Conservation (phyloP, 176 grass and related monocot species). For the Guadua angustifolia region DNA sequence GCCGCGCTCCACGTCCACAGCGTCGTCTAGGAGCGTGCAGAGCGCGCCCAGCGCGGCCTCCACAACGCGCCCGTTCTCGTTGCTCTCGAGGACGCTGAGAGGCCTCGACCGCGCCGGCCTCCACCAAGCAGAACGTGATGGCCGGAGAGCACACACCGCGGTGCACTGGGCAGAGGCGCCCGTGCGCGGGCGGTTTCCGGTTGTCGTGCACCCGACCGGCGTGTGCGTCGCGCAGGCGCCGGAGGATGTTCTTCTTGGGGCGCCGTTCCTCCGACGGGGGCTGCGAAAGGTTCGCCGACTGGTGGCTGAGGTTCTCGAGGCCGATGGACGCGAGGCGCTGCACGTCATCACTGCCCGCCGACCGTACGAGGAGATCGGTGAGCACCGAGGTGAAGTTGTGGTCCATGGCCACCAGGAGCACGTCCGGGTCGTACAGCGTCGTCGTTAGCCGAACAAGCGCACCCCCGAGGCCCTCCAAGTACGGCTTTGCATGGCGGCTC, state of each 20-base stretch:
- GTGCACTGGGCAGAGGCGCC: slow-evolving; percentile 67
- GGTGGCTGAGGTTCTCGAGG: slow-evolving; percentile 74
- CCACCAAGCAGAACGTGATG: slow-evolving; percentile 75
- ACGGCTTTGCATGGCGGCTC: slow-evolving; percentile 62
- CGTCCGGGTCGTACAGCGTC: slow-evolving; percentile 68
- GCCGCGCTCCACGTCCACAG: slow-evolving; percentile 63
- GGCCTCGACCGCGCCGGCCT: slow-evolving; percentile 68
- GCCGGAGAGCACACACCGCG: slow-evolving; percentile 58
- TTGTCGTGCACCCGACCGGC: slow-evolving; percentile 51
- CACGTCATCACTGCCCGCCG: slow-evolving; percentile 66
- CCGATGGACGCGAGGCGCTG: slow-evolving; percentile 72
- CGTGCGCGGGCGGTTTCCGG: slow-evolving; percentile 1
- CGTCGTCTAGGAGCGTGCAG: slow-evolving; percentile 77
- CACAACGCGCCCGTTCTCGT: slow-evolving; percentile 56
- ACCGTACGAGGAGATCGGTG: slow-evolving; percentile 60
- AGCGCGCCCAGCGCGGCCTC: slow-evolving; percentile 68
- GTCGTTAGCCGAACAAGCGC: slow-evolving; percentile 67
- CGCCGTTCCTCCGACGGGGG: slow-evolving; percentile 34
- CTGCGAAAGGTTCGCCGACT: slow-evolving; percentile 61
- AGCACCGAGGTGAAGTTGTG: slow-evolving; percentile 65
- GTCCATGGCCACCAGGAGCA: slow-evolving; percentile 62
- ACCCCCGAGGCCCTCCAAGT: slow-evolving; percentile 77
- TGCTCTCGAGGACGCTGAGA: slow-evolving; percentile 66
- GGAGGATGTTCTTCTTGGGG: slow-evolving; percentile 59
- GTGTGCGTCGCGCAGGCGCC: slow-evolving; percentile 48